These are phyloP conservation scores for Arabidopsis hybrid DNA, from an alignment of 441 rosid genomes.

Conservation along the genomic window DNA sequence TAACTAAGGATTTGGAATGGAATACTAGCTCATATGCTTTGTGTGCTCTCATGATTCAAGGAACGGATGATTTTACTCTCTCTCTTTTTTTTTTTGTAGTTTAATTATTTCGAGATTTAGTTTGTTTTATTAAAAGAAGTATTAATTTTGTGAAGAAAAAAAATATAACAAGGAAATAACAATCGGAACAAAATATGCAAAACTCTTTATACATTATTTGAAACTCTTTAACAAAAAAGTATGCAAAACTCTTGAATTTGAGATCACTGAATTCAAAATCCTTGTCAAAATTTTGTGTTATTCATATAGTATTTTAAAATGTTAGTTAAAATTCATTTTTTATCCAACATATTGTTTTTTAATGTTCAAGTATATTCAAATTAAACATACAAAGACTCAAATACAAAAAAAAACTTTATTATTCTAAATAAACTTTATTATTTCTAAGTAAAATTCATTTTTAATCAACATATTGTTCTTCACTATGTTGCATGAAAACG, in stretches of 20 bases:
- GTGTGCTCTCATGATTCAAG: slow-evolving; percentile 25
- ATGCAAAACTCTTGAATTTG: background rate
- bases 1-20: slow-evolving; percentile 28
- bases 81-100: background rate
- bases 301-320: background rate
- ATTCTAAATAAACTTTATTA: no score
- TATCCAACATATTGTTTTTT: background rate
- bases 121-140: background rate
- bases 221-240: background rate
- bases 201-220: background rate
- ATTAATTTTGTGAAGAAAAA: background rate
- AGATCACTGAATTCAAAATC: background rate
- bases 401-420: background rate
- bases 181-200: background rate
- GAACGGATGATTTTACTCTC: background rate
- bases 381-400: background rate
- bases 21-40: slow-evolving; percentile 25
- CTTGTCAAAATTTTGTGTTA: background rate
- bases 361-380: no score
- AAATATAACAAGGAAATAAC: background rate
- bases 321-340: background rate
- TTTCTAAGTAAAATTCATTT: no score
- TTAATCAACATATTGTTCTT: no score
- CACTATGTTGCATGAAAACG: no score
- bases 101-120: background rate